Base-by-base conservation (phyloP, 805 yeast species). In the Candida palmyrensis region DNA sequence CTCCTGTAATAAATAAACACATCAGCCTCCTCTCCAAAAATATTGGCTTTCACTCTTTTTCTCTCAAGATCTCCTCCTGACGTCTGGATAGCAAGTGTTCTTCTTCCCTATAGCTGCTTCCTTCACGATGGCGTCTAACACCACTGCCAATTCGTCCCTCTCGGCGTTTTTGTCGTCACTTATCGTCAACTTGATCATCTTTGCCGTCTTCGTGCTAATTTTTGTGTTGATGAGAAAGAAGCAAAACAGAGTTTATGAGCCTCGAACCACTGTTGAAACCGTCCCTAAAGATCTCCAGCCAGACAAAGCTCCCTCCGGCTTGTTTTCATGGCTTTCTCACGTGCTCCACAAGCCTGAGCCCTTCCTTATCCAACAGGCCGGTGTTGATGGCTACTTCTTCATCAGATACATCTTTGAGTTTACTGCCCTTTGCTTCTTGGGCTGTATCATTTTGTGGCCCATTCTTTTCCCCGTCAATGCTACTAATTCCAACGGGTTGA, bases 311-410 rank as follows among this genome's bases (percentile, higher is more conserved):
- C 71, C 75, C 4, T 38, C 47, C 3, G 77, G 77, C 10, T 53
- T 63, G 1, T 68, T 73, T 39, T 51, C 59, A 4, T 84, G 92
- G 92, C 43, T 79, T 5, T 48, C 67, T 2, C 63, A 56, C 35
- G 37, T 82, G 15, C 44, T 78, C 39, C 41, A 59, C 3, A 73
- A 72, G 50, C 81, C 87, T 1, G 80, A 78, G 39, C 53, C 76
- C 1, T 82, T 68, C 55, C 44, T 79, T 26, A 65, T 84, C 45
- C 89, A 82, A 57, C 79, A 80, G 41, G 63, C 80, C 24, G 84
- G 89, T 33, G 54, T 77, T 20, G 94, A 84, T 57, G 92, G 92
- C 2, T 84, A 80, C 53, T 78, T 84, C 51, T 83, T 78, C 51
- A 55, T 82, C 32, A 68, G 94, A 41, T 83, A 73, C 48, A 47